Evolutionary conservation across 768 basidiomycete species (phyloP).

Genomic region (Panaeolus cyanescens): DNA sequence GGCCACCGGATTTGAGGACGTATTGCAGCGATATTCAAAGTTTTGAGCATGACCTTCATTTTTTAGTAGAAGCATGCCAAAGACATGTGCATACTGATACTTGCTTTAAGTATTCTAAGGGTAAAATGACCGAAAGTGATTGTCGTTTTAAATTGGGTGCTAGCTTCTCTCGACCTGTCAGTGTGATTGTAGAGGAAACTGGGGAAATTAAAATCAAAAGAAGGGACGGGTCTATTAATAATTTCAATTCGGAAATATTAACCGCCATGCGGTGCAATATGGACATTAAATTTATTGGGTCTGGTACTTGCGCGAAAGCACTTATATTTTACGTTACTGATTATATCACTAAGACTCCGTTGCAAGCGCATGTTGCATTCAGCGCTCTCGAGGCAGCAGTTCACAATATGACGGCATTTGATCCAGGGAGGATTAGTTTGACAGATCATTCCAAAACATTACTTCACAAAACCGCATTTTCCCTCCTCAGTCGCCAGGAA

Average conservation of each 20-base stretch:
- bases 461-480: conserved; percentile 35
- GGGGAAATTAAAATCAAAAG: conserved; percentile 28
- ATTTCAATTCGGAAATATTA: conserved; percentile 39
- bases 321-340: conserved; percentile 13
- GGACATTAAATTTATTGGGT: no score
- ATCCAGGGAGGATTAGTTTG: conserved; percentile 9
- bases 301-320: conserved; percentile 2
- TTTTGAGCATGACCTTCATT: conserved; percentile 20
- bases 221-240: conserved; percentile 39
- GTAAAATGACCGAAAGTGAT: conserved; percentile 15
- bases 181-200: no score
- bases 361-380: conserved; percentile 6
- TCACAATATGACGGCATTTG: conserved; percentile 1
- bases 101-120: conserved; percentile 39
- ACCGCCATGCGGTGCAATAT: conserved; percentile 25
- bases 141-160: conserved; percentile 34
- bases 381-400: conserved; percentile 2
- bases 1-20: neutral
- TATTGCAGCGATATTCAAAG: neutral
- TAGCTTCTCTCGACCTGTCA: no score
- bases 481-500: neutral
- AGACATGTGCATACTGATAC: conserved; percentile 33
- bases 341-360: conserved; percentile 10
- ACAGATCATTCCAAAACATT: conserved; percentile 23
- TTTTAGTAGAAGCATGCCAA: conserved; percentile 28